These are phyloP conservation scores for Gonapodya prolifera DNA, from an alignment of 192 early-diverging fungal genomes.

Conservation along the genomic window DNA sequence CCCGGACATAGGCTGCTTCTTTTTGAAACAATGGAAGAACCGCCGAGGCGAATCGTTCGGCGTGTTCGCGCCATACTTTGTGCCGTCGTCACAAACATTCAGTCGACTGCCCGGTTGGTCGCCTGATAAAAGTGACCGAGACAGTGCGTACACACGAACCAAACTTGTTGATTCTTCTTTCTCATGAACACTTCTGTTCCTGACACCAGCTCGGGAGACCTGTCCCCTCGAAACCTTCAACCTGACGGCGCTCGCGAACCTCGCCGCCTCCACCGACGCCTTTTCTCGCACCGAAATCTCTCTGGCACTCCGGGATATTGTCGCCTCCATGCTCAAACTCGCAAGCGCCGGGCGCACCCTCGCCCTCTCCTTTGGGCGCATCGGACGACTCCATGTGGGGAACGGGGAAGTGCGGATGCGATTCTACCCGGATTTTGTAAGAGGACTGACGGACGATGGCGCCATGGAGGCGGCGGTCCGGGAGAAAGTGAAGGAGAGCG, in stretches of 20 bases:
- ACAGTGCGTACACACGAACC: background rate
- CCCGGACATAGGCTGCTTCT: background rate
- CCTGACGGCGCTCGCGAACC: background rate
- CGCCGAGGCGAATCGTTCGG: background rate
- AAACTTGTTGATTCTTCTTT: background rate
- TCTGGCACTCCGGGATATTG: background rate
- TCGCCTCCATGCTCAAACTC: background rate
- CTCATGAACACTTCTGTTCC: too few relatives aligned
- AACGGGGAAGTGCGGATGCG: background rate
- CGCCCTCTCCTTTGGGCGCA: background rate
- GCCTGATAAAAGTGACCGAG: background rate
- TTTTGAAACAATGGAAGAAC: background rate
- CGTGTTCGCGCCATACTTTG: background rate
- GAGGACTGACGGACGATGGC: background rate
- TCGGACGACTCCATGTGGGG: background rate
- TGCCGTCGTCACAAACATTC: background rate
- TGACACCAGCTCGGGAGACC: background rate
- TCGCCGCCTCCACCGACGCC: background rate
- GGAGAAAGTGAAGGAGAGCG: background rate
- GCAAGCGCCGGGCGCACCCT: background rate
- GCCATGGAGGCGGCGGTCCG: background rate
- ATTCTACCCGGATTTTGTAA: background rate
- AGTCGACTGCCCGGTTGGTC: background rate
- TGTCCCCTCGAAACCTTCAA: background rate
- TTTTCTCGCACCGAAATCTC: background rate